Percentiles rank a stretch among this genome's conserved stretches.
Conservation (phyloP, 805 yeast genomes). For the Debaryomyces maramus region DNA sequence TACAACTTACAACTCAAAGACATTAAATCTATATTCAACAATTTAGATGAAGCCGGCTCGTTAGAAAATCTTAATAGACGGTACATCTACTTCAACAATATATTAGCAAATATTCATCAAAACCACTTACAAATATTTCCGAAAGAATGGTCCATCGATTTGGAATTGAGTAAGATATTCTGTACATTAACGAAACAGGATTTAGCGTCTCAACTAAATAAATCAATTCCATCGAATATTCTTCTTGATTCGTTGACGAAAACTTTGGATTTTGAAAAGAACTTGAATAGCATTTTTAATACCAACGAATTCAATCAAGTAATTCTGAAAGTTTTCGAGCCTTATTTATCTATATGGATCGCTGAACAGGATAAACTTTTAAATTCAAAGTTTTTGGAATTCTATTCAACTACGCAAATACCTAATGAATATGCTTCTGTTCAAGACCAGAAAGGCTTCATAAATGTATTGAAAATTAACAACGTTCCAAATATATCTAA, state of each 20-base stretch:
- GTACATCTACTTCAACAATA: slow-evolving; percentile 75
- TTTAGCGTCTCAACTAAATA: slow-evolving; percentile 36
- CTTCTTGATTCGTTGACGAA: slow-evolving; percentile 69
- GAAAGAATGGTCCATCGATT: slow-evolving; percentile 65
- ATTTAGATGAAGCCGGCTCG: slow-evolving; percentile 91
- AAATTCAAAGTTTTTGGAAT: slow-evolving; percentile 61
- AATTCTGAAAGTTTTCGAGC: slow-evolving; percentile 74
- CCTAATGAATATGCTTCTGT: slow-evolving; percentile 36
- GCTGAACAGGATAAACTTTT: slow-evolving; percentile 73
- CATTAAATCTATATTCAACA: slow-evolving; percentile 69
- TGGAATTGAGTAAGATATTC: slow-evolving; percentile 59
- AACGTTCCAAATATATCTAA: slow-evolving; percentile 69
- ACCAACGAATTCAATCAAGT: slow-evolving; percentile 43
- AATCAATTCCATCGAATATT: slow-evolving; percentile 56
- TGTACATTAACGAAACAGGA: slow-evolving; percentile 71
- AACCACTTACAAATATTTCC: slow-evolving; percentile 62
- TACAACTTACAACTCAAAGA: slow-evolving; percentile 69
- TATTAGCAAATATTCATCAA: slow-evolving; percentile 58
- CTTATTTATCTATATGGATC: slow-evolving; percentile 83
- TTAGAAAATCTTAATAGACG: slow-evolving; percentile 83
- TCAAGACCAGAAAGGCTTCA: slow-evolving; percentile 23
- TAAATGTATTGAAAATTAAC: slow-evolving; percentile 42
- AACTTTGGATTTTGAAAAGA: slow-evolving; percentile 82
- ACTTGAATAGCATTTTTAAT: slow-evolving; percentile 61
- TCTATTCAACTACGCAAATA: slow-evolving; percentile 56